Percentiles rank a stretch among this genome's conserved stretches.
Evolutionary conservation across 495 filamentous ascomycete genomes (phyloP).

Genomic region (Podospora pseudopauciseta): DNA sequence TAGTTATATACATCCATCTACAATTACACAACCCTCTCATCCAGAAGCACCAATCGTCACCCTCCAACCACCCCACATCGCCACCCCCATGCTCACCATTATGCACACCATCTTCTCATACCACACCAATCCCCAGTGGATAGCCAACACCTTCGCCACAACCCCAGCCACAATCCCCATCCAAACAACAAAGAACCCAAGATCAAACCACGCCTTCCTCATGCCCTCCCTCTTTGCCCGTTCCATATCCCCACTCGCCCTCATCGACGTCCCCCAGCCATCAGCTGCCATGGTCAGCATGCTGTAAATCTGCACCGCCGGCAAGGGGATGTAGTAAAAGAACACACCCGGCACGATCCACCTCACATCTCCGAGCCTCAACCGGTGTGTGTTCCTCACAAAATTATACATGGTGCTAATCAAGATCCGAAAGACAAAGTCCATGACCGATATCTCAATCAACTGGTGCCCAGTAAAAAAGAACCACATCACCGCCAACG

Average conservation of each 20-base stretch:
- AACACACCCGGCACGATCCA: constrained; percentile 15
- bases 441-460: constrained; percentile 2
- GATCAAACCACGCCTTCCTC: constrained; percentile 16
- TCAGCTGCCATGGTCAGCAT: constrained; percentile 19
- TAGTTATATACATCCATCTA: background rate
- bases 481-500: constrained; percentile 15
- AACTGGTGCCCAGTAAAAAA: constrained; percentile 10
- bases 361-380: background rate
- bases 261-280: constrained; percentile 17
- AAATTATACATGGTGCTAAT: constrained; percentile 11
- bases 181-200: constrained; percentile 19
- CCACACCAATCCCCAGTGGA: constrained; percentile 1
- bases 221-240: constrained; percentile 6
- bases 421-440: constrained; percentile 10
- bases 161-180: constrained; percentile 15
- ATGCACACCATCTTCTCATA: constrained; percentile 10
- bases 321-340: constrained; percentile 17
- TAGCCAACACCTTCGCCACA: constrained; percentile 1
- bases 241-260: constrained; percentile 15
- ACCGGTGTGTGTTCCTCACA: constrained; percentile 9
- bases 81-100: background rate
- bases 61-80: constrained; percentile 10
- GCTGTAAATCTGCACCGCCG: constrained; percentile 17
- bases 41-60: constrained; percentile 4
- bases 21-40: background rate